phyloP scores from a whole-genome alignment of 176 grass and related monocot species.

The Panicum miliaceum region DNA sequence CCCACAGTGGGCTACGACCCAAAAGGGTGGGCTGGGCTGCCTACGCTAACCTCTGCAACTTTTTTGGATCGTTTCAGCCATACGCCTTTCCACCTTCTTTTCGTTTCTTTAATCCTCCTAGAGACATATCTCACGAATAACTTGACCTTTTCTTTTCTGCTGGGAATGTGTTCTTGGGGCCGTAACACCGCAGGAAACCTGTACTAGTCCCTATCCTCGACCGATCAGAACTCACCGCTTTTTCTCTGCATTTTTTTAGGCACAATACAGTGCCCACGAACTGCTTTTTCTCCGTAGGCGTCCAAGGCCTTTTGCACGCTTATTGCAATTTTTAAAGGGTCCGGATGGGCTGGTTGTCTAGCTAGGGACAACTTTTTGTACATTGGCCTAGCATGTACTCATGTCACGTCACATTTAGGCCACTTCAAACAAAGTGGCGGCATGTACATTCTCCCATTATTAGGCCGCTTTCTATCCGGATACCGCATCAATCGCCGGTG shows the following conservation, averaged over 20 bases:
- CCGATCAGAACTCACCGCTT: background rate
- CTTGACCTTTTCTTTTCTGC: background rate
- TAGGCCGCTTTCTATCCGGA: constrained; percentile 4
- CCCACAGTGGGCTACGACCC: constrained; percentile 1
- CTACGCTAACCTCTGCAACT: background rate
- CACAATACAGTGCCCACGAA: background rate
- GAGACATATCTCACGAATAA: background rate
- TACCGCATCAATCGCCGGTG: background rate
- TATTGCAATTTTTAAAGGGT: background rate
- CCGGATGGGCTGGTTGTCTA: background rate
- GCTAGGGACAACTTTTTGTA: background rate
- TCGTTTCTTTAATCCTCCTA: background rate
- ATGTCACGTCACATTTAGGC: background rate
- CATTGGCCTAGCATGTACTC: background rate
- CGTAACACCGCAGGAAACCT: background rate
- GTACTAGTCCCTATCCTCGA: background rate
- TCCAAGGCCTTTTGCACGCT: background rate
- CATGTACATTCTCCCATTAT: background rate
- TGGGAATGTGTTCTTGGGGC: background rate
- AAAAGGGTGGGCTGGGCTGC: constrained; percentile 2
- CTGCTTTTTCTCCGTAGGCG: background rate
- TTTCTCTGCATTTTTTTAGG: background rate
- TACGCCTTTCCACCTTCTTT: background rate
- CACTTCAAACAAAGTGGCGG: background rate
- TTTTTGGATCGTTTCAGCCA: constrained; percentile 17